Base-by-base conservation (phyloP, 2,329 filamentous ascomycete genomes). In the Neospermospora avenae region DNA sequence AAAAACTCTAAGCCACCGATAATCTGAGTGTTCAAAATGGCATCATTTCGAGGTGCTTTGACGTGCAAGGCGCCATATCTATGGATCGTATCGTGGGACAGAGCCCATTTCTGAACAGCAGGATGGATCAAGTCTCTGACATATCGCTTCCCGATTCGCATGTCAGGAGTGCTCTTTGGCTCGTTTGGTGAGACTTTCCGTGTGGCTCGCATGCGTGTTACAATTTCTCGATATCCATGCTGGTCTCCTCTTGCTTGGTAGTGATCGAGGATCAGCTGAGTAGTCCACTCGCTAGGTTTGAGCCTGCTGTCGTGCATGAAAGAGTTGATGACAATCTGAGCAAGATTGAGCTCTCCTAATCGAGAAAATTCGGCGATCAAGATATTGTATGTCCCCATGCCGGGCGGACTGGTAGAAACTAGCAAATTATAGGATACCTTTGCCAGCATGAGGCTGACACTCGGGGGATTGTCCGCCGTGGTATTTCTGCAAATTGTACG, bases 371-470 rank as follows among this genome's bases (percentile, higher is more conserved):
- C 82, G n/a, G 82, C 72, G 2, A 93, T 80, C 25, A 95, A 78
- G 13, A 81, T 80, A 69, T 92, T 92, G 75, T 86, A 91, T 3
- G 86, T 91, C 64, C 85, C 79, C 37, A 89, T 80, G 63, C 84
- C 84, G 0, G 89, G 88, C 0, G 85, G 82, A 18, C 83, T 77
- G 1, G 80, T 72, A 2, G 84, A 85, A 3, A 84, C 76, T 16
- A 91, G 78, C 3, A 95, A 75, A 69, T 90, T 91, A 73, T 87
- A 86, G 60, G 77, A 81, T 18, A 84, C 73, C 57, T 77, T 76
- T 11, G 70, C 65, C 41, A 74, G 51, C 53, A 70, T 65, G 11
- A 70, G 52, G 51, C 71, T 65, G 7, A 70, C 56, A 54, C 65
- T 63, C 3, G 59, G 22, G 16, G 60, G 41, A 28, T 63, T 52